Conservation (phyloP, 345 rosid genomes). For the Moricandia moricandioides region DNA sequence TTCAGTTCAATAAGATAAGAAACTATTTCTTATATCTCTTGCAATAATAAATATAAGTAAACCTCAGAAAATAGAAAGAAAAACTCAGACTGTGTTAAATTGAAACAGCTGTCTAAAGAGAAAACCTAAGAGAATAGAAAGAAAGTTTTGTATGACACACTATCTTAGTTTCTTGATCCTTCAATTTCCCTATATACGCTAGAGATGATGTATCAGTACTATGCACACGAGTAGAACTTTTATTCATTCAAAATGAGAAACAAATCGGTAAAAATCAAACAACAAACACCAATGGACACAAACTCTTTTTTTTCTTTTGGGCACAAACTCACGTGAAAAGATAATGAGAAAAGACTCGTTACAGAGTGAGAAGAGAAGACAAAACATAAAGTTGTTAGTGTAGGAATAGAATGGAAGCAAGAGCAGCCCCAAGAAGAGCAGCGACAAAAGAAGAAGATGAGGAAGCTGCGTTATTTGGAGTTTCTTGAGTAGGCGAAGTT, state of each 20-base stretch:
- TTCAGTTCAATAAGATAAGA: neutral
- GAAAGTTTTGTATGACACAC: constrained; percentile 19
- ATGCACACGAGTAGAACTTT: constrained; percentile 24
- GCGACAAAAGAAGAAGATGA: constrained; percentile 33
- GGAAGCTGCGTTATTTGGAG: constrained; percentile 46
- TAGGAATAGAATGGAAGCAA: constrained; percentile 51
- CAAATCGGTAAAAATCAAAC: constrained; percentile 25
- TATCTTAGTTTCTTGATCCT: constrained; percentile 14
- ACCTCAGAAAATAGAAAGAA: constrained; percentile 14
- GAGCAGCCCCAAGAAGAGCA: constrained; percentile 44
- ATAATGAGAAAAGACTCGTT: constrained; percentile 8
- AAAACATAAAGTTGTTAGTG: constrained; percentile 25
- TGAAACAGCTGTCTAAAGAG: constrained; percentile 16
- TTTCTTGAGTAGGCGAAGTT: constrained; percentile 39
- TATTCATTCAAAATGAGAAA: constrained; percentile 30
- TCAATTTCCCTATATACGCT: neutral
- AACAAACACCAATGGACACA: constrained; percentile 27
- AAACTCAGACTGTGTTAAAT: constrained; percentile 17
- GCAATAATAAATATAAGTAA: neutral
- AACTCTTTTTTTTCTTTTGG: neutral
- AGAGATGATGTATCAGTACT: constrained; percentile 8
- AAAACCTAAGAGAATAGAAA: constrained; percentile 1
- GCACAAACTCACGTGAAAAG: constrained; percentile 19
- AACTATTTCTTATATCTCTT: neutral
- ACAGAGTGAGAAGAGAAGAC: constrained; percentile 9